Evolutionary conservation across 2,329 filamentous ascomycete genomes (phyloP).

Genomic region (Penicillium crustosum): DNA sequence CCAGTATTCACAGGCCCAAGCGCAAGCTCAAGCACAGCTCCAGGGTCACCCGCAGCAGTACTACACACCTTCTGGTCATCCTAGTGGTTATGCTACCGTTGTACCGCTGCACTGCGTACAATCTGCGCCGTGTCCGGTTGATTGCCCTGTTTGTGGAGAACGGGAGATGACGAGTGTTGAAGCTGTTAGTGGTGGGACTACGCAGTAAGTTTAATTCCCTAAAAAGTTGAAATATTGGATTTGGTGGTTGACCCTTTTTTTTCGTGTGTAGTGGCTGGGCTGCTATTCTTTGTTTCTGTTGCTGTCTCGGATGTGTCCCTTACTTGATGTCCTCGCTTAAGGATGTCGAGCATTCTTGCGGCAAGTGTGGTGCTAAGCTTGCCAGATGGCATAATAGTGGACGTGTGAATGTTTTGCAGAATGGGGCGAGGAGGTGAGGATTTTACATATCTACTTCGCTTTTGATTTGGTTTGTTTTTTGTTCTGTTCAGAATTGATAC

Average conservation of each 20-base stretch:
- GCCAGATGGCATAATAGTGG: conserved; percentile 53
- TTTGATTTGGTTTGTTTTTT: background rate
- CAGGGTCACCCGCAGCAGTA: conserved; percentile 8
- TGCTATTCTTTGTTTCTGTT: conserved; percentile 43
- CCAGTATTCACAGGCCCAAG: background rate
- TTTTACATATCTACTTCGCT: background rate
- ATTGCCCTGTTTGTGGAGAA: conserved; percentile 50
- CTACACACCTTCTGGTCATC: conserved; percentile 20
- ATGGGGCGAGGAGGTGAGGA: conserved; percentile 1
- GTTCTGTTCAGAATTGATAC: conserved; percentile 14
- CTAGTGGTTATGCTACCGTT: conserved; percentile 26
- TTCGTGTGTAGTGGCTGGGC: conserved; percentile 45
- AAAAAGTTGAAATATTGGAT: background rate
- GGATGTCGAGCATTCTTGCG: conserved; percentile 51
- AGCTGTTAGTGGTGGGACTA: conserved; percentile 27
- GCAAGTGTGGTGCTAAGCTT: conserved; percentile 46
- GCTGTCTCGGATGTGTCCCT: conserved; percentile 50
- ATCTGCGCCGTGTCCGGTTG: conserved; percentile 43
- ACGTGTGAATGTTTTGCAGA: conserved; percentile 44
- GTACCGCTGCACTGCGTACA: conserved; percentile 30
- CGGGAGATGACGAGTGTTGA: conserved; percentile 34
- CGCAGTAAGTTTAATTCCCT: conserved; percentile 26
- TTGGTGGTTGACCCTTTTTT: background rate
- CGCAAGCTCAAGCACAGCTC: background rate
- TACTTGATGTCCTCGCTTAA: conserved; percentile 51